Evolutionary conservation across 2,329 filamentous ascomycete species (phyloP).

Genomic region (Neophaeococcomyces aloes): DNA sequence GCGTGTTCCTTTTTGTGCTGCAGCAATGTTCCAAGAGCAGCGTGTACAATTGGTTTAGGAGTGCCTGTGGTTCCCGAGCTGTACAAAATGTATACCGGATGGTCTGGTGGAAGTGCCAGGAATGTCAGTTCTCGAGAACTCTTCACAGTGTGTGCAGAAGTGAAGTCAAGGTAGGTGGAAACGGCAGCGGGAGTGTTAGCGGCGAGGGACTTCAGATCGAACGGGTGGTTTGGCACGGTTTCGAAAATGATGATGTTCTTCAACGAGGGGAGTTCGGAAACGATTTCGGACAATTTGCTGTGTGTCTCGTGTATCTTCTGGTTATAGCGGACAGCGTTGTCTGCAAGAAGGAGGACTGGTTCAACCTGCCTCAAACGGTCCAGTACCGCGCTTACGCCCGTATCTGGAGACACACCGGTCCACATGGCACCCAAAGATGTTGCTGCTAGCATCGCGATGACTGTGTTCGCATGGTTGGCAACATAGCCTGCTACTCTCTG

Average conservation of each 20-base stretch:
- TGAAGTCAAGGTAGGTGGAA: constrained; percentile 35
- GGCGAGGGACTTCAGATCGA: constrained; percentile 28
- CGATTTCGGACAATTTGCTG: constrained; percentile 68
- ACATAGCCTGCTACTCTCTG: constrained; percentile 64
- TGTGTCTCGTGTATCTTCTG: constrained; percentile 76
- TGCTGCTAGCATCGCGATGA: constrained; percentile 79
- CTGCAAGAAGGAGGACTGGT: constrained; percentile 71
- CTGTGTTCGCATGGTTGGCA: constrained; percentile 76
- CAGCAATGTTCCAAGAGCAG: constrained; percentile 75
- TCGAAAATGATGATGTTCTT: constrained; percentile 64
- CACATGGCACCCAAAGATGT: constrained; percentile 77
- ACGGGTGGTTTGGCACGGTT: constrained; percentile 41
- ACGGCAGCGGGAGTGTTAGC: constrained; percentile 29
- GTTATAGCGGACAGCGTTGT: constrained; percentile 84
- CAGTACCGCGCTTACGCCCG: constrained; percentile 78
- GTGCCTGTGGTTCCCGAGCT: constrained; percentile 78
- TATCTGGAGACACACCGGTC: constrained; percentile 89
- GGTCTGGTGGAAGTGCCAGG: constrained; percentile 67
- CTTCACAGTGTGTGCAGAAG: constrained; percentile 35
- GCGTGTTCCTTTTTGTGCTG: constrained; percentile 97
- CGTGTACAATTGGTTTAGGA: constrained; percentile 92
- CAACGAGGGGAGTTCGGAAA: constrained; percentile 54
- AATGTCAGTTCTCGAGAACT: constrained; percentile 47
- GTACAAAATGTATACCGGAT: constrained; percentile 89
- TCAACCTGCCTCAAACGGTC: constrained; percentile 79